Percentiles rank a stretch among this genome's conserved stretches.
Conservation (phyloP, 106 monocot species). For the Acanthochlamys bracteata region DNA sequence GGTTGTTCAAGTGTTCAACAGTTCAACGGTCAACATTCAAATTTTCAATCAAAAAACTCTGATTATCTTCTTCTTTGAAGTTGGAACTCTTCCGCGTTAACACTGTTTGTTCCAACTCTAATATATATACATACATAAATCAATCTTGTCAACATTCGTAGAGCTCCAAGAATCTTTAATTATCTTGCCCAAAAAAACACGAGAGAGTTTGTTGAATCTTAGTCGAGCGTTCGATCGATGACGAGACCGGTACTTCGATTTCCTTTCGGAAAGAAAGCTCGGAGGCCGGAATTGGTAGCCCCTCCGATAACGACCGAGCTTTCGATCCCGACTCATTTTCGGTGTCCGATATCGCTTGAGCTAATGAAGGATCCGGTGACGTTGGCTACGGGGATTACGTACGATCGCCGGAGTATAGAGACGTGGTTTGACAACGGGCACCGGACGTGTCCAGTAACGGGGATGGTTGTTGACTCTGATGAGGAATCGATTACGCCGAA, state of each 20-base stretch:
- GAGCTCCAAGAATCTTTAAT: not conserved
- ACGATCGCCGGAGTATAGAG: slow-evolving; percentile 79
- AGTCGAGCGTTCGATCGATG: no score
- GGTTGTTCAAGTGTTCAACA: slow-evolving; percentile 22
- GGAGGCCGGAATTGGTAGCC: not conserved
- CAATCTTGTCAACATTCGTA: not conserved
- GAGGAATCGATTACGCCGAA: slow-evolving; percentile 40
- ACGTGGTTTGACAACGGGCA: slow-evolving; percentile 59
- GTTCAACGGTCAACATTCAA: slow-evolving; percentile 69
- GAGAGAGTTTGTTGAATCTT: not conserved
- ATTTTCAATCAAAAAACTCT: not conserved
- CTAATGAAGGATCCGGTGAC: slow-evolving; percentile 84
- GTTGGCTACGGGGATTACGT: slow-evolving; percentile 67
- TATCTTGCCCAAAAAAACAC: not conserved
- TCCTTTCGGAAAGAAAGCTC: slow-evolving; percentile 1
- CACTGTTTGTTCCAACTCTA: not conserved
- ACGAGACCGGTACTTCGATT: not conserved
- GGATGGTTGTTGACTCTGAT: slow-evolving; percentile 5
- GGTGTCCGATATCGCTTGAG: slow-evolving; percentile 76
- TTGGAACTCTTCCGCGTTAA: not conserved
- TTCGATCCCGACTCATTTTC: slow-evolving; percentile 48
- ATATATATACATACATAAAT: not conserved
- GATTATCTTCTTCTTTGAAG: not conserved
- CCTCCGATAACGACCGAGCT: slow-evolving; percentile 9
- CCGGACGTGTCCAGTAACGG: slow-evolving; percentile 44